Conservation (phyloP, 2,329 filamentous ascomycete species). For the Thelonectria blattea region DNA sequence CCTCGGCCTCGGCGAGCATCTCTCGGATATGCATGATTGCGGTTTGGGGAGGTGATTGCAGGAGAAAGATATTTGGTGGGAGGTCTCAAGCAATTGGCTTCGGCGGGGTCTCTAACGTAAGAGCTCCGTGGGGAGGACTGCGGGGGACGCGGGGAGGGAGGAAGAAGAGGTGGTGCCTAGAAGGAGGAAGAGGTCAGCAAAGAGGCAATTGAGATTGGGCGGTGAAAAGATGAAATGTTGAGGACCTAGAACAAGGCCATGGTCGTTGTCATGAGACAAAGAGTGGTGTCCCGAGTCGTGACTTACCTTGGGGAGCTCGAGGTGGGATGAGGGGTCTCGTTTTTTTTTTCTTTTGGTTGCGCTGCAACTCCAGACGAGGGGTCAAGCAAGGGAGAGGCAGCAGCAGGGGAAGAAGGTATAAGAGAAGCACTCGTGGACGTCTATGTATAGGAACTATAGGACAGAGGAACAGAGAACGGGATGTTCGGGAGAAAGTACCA, state of each 20-base stretch:
- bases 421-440: conserved; percentile 4
- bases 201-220: conserved; percentile 10
- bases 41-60: conserved; percentile 8
- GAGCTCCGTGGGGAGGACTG: conserved; percentile 11
- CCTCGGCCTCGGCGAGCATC: conserved; percentile 84
- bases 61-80: background rate
- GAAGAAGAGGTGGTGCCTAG: background rate
- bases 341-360: conserved; percentile 19
- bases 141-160: conserved; percentile 12
- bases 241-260: background rate
- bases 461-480: conserved; percentile 14
- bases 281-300: background rate
- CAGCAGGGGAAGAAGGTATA: conserved; percentile 26
- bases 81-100: background rate
- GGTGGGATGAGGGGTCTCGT: conserved; percentile 21
- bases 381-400: conserved; percentile 37
- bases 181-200: conserved; percentile 4
- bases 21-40: conserved; percentile 91
- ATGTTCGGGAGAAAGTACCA: conserved; percentile 8
- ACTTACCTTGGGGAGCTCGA: conserved; percentile 9
- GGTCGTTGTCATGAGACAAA: conserved; percentile 7
- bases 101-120: conserved; percentile 10
- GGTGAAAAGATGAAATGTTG: background rate
- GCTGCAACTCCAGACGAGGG: conserved; percentile 23
- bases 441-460: background rate